Conservation (phyloP, 805 yeast genomes). For the Lipomyces sp. region DNA sequence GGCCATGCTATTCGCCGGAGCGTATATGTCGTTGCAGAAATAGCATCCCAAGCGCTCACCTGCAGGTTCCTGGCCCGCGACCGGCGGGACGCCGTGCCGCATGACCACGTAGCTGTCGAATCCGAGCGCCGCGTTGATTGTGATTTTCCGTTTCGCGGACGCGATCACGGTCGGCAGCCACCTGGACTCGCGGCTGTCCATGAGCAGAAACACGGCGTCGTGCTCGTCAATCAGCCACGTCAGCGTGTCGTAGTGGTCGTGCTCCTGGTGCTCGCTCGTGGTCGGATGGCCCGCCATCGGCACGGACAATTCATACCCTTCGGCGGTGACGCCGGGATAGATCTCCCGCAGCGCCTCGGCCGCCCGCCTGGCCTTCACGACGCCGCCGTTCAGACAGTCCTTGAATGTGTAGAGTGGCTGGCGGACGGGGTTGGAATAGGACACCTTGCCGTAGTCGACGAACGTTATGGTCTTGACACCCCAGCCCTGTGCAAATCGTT, state of each 20-base stretch:
- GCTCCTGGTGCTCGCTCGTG: constrained; percentile 51
- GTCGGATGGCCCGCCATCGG: constrained; percentile 97
- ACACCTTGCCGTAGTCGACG: constrained; percentile 84
- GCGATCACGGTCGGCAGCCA: constrained; percentile 96
- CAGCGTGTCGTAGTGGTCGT: constrained; percentile 52
- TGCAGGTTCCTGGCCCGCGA: constrained; percentile 5
- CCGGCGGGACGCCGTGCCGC: constrained; percentile 69
- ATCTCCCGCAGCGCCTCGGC: constrained; percentile 67
- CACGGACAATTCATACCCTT: constrained; percentile 66
- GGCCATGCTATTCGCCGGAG: constrained; percentile 83
- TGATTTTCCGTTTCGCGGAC: constrained; percentile 61
- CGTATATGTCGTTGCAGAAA: constrained; percentile 92
- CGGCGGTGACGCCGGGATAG: constrained; percentile 62
- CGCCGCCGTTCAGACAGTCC: constrained; percentile 77
- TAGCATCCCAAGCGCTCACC: constrained; percentile 76
- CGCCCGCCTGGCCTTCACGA: constrained; percentile 73
- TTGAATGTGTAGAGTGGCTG: constrained; percentile 80
- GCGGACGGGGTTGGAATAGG: constrained; percentile 92
- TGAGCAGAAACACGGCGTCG: constrained; percentile 74
- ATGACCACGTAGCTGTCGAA: constrained; percentile 90
- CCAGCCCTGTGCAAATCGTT: constrained; percentile 58
- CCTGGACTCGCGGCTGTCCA: constrained; percentile 94
- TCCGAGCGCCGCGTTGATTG: constrained; percentile 90
- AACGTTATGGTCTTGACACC: constrained; percentile 83
- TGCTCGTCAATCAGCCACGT: constrained; percentile 55